Evolutionary conservation across 192 early-diverging fungal genomes (phyloP).

Genomic region (Coemansia sp.): DNA sequence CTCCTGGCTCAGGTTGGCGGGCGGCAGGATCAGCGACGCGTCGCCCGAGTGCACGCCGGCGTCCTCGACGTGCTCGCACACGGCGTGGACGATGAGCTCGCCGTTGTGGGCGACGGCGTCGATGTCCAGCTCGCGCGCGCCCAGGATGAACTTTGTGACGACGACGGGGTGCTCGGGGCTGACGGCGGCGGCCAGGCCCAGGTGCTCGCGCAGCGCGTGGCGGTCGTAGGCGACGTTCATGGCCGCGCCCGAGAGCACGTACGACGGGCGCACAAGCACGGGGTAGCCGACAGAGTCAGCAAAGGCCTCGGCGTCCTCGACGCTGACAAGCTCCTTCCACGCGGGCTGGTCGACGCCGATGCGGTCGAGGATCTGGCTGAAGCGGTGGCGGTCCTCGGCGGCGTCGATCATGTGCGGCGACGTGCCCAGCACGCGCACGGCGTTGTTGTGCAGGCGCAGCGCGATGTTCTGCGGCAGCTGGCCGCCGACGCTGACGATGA

Average conservation of each 20-base stretch:
- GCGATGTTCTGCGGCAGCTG: slow-evolving; percentile 99
- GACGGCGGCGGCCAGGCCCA: slow-evolving; percentile 82
- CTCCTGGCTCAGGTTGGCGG: slow-evolving; percentile 57
- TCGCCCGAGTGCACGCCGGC: slow-evolving; percentile 98
- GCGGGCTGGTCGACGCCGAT: slow-evolving; percentile 96
- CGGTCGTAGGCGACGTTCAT: slow-evolving; percentile 95
- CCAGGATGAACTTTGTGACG: slow-evolving; percentile 94
- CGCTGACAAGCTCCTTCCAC: slow-evolving; percentile 91
- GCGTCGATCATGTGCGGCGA: slow-evolving; percentile 87
- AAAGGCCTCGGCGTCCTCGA: slow-evolving; percentile 85
- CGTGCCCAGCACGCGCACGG: slow-evolving; percentile 90
- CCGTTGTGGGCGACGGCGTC: slow-evolving; percentile 91
- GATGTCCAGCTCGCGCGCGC: slow-evolving; percentile 93
- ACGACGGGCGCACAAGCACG: slow-evolving; percentile 93
- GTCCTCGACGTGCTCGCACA: slow-evolving; percentile 96
- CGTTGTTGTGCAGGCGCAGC: slow-evolving; percentile 70
- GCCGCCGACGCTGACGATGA: slow-evolving; percentile 91
- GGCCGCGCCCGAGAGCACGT: slow-evolving; percentile 96
- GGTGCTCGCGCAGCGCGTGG: slow-evolving; percentile 68
- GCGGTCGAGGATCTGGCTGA: slow-evolving; percentile 86
- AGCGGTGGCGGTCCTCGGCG: slow-evolving; percentile 96
- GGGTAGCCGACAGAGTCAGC: slow-evolving; percentile 86
- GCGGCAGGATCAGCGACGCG: slow-evolving; percentile 89
- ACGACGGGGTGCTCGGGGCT: slow-evolving; percentile 96
- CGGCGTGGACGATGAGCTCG: slow-evolving; percentile 80